Percentiles rank a stretch among this genome's conserved stretches.
Conservation (phyloP, 2,329 filamentous ascomycete genomes). For the Claviceps spartinae region DNA sequence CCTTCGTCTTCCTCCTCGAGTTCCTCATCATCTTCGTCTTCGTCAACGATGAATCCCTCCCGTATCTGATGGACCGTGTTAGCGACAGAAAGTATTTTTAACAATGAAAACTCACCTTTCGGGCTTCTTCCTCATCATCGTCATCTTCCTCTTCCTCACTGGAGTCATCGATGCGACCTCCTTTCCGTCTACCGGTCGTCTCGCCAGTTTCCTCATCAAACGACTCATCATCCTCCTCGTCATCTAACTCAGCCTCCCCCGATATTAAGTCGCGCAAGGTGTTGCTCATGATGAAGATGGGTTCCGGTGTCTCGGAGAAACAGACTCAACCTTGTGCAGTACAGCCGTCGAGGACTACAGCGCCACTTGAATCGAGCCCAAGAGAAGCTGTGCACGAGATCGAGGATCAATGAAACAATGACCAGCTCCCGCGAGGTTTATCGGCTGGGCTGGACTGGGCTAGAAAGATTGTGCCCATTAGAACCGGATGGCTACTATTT, state of each 20-base stretch:
- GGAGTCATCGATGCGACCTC: slow-evolving; percentile 53
- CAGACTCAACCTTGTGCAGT: background rate
- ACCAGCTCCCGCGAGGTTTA: slow-evolving; percentile 1
- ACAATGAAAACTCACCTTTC: slow-evolving; percentile 39
- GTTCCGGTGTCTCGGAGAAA: background rate
- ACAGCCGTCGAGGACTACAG: background rate
- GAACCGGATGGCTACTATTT: slow-evolving; percentile 7
- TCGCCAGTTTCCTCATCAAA: slow-evolving; percentile 65
- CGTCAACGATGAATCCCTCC: slow-evolving; percentile 76
- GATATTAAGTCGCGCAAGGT: slow-evolving; percentile 67
- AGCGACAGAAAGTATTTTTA: background rate
- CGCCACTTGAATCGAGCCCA: background rate
- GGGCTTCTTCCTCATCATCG: slow-evolving; percentile 75
- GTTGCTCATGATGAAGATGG: slow-evolving; percentile 40
- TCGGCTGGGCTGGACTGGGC: slow-evolving; percentile 7
- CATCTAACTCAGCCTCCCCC: slow-evolving; percentile 72
- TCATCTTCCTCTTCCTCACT: slow-evolving; percentile 89
- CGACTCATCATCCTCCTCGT: slow-evolving; percentile 73
- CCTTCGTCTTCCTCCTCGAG: slow-evolving; percentile 55
- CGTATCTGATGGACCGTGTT: slow-evolving; percentile 46
- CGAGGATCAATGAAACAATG: background rate
- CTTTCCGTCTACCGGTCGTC: slow-evolving; percentile 28
- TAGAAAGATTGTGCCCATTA: slow-evolving; percentile 1
- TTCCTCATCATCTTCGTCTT: slow-evolving; percentile 62
- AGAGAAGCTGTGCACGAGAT: background rate